A percentile compares a stretch with the other conserved stretches of the same genome.
Evolutionary conservation across 164 flowering plant species (phyloP).

Genomic region (Dillenia turbinata): DNA sequence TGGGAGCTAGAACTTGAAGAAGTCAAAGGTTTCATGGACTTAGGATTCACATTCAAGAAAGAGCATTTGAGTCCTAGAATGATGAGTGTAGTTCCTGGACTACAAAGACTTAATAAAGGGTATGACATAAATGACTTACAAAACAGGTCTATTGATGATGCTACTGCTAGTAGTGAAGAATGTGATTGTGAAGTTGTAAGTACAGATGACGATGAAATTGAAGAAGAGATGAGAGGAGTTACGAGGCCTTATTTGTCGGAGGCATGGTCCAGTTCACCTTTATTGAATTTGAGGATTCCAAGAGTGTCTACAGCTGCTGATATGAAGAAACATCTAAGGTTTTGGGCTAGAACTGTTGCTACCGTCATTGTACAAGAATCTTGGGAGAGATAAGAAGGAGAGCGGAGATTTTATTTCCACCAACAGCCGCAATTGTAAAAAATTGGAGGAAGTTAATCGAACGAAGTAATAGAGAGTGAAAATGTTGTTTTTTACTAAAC

Average conservation of each 20-base stretch:
- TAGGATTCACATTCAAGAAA: constrained; percentile 58
- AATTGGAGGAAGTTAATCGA: not conserved
- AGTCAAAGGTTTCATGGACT: constrained; percentile 67
- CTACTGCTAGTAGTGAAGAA: not conserved
- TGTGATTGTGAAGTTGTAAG: not conserved
- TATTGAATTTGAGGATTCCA: constrained; percentile 39
- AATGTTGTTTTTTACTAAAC: no score
- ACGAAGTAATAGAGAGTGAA: not conserved
- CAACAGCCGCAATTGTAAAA: constrained; percentile 1
- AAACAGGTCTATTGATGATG: not conserved
- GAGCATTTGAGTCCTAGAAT: constrained; percentile 37
- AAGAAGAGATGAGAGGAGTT: constrained; percentile 8
- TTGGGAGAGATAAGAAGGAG: constrained; percentile 1
- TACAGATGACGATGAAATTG: constrained; percentile 4
- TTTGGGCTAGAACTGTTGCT: constrained; percentile 67
- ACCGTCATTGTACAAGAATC: constrained; percentile 30
- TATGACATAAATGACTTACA: not conserved
- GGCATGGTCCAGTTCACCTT: constrained; percentile 65
- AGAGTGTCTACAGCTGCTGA: constrained; percentile 26
- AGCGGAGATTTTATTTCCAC: not conserved
- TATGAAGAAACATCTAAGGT: constrained; percentile 58
- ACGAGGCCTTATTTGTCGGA: constrained; percentile 67
- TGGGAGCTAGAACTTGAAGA: constrained; percentile 64
- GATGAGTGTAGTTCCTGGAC: constrained; percentile 53
- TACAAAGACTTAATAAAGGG: constrained; percentile 28